Percentiles rank a stretch among this genome's conserved stretches.
phyloP scores from a whole-genome alignment of 352 stramenopile genomes.

The Pythium grandisporangium region DNA sequence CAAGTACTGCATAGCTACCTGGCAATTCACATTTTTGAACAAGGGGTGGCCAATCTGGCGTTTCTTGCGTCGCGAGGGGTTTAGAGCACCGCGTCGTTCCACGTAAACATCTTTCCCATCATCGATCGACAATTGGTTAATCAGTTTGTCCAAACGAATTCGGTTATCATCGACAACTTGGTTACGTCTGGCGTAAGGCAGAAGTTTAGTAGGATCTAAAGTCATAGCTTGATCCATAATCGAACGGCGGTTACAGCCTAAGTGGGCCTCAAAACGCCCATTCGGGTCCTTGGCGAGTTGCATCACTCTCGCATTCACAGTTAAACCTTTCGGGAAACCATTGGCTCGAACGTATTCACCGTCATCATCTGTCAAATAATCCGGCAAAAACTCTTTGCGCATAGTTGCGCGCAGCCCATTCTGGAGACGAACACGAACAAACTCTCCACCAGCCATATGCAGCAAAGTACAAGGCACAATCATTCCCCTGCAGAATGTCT shows the following conservation, averaged over 20 bases:
- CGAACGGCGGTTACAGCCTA: conserved; percentile 68
- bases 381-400: conserved; percentile 61
- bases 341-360: conserved; percentile 15
- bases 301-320: conserved; percentile 83
- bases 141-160: conserved; percentile 55
- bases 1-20: conserved; percentile 72
- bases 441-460: conserved; percentile 70
- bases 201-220: conserved; percentile 52
- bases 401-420: conserved; percentile 78
- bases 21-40: conserved; percentile 86
- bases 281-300: conserved; percentile 59
- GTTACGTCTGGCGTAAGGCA: conserved; percentile 39
- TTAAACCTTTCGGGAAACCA: conserved; percentile 75
- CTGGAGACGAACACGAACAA: conserved; percentile 78
- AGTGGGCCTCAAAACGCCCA: conserved; percentile 61
- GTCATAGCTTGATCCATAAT: conserved; percentile 68
- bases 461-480: conserved; percentile 80
- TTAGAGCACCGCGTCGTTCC: conserved; percentile 13
- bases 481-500: conserved; percentile 78
- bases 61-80: conserved; percentile 68
- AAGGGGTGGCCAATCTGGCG: conserved; percentile 78
- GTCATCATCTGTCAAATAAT: conserved; percentile 56
- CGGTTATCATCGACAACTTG: conserved; percentile 59
- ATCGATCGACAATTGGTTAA: conserved; percentile 66
- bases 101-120: conserved; percentile 54